Evolutionary conservation across 192 early-diverging fungal genomes (phyloP).

Genomic region (Backusella morwellensis): DNA sequence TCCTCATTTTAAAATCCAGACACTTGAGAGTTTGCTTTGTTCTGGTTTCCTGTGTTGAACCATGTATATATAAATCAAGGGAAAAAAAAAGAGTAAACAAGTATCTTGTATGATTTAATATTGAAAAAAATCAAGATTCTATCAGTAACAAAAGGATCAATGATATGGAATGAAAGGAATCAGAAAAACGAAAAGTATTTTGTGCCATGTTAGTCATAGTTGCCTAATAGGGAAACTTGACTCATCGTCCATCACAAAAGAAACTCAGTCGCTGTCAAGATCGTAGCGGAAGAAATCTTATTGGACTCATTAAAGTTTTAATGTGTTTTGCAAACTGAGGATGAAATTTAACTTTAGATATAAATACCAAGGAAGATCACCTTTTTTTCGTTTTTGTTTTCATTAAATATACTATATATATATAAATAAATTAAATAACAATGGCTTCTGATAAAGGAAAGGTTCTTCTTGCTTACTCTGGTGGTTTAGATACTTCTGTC

Average conservation of each 20-base stretch:
- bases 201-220: neutral
- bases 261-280: conserved; percentile 4
- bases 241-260: neutral
- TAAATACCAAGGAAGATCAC: neutral
- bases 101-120: too few relatives aligned
- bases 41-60: too few relatives aligned
- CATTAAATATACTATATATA: neutral
- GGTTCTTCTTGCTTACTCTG: conserved; percentile 95
- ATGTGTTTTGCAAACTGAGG: neutral
- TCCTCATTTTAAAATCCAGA: too few relatives aligned
- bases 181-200: neutral
- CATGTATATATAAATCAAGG: too few relatives aligned
- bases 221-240: neutral
- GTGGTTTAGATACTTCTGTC: conserved; percentile 98
- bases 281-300: neutral
- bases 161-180: neutral
- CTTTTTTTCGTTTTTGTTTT: neutral
- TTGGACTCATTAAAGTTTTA: neutral
- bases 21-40: too few relatives aligned
- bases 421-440: conserved; percentile 24
- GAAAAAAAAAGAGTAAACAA: too few relatives aligned
- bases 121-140: neutral
- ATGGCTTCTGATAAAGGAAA: conserved; percentile 63
- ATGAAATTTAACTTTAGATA: neutral
- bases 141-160: neutral